Percentiles rank a stretch among this genome's conserved stretches.
Conservation (phyloP, 139 green algal genomes). For the Chlorella sp. region DNA sequence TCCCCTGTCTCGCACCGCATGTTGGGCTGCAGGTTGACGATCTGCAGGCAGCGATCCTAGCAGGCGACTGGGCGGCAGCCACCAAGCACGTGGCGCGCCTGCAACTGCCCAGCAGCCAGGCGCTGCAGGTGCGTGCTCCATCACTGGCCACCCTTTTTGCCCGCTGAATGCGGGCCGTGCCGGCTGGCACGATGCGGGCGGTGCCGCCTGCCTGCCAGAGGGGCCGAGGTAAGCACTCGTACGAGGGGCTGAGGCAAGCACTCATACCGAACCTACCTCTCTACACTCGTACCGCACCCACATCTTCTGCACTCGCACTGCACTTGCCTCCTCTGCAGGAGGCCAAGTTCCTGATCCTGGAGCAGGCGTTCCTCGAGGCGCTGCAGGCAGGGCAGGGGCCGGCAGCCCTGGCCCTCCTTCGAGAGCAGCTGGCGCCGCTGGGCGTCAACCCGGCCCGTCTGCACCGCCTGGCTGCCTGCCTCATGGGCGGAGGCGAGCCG, state of each 20-base stretch:
- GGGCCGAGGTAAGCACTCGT: no score
- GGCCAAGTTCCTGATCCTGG: conserved; percentile 60
- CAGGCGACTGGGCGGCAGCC: conserved; percentile 15
- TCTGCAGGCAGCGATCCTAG: not conserved
- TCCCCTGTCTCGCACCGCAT: not conserved
- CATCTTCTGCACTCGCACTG: not conserved
- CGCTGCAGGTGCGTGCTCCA: conserved; percentile 1
- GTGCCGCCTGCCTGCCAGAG: not conserved
- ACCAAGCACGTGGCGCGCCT: not conserved
- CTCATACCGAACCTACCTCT: no score
- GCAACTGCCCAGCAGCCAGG: not conserved
- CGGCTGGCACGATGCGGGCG: not conserved
- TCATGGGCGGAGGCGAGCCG: not conserved
- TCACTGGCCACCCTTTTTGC: not conserved
- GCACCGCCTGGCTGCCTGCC: conserved; percentile 55
- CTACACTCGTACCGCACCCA: no score
- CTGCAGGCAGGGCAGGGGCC: conserved; percentile 50
- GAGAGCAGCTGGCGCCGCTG: conserved; percentile 52
- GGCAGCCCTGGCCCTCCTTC: conserved; percentile 40
- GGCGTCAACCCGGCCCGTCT: conserved; percentile 54
- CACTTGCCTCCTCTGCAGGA: not conserved
- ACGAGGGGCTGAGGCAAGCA: no score
- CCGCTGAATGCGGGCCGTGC: not conserved
- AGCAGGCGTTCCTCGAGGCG: conserved; percentile 73
- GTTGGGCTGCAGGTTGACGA: not conserved